Evolutionary conservation across 345 rosid genomes (phyloP).

Genomic region (Eucalyptus curtisii): DNA sequence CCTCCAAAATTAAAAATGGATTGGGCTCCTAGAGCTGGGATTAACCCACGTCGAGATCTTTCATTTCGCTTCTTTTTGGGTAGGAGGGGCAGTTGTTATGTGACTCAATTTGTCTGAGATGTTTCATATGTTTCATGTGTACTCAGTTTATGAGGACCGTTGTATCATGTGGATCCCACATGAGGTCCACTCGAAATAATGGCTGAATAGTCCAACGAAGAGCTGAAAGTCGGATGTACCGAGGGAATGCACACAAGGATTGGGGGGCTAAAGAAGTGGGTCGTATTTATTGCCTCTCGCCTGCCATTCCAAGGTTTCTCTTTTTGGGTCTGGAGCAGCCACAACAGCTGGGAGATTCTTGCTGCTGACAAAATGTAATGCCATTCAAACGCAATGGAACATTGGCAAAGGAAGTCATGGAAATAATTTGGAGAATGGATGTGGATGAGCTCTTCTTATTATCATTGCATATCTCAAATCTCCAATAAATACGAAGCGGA

Average conservation of each 20-base stretch:
- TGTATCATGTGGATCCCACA: rapidly evolving
- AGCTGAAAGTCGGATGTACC: background rate
- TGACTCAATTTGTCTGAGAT: rapidly evolving
- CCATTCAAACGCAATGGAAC: background rate
- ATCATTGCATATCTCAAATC: background rate
- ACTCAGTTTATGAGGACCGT: rapidly evolving
- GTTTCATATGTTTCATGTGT: too few relatives aligned
- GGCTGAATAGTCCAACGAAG: background rate
- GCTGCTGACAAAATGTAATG: background rate
- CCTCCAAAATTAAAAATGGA: background rate
- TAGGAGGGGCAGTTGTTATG: background rate
- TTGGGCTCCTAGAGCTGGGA: background rate
- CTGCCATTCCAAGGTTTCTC: background rate
- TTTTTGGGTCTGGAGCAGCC: background rate
- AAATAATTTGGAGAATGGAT: background rate
- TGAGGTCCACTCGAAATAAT: background rate
- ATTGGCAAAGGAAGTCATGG: background rate
- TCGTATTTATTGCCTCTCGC: background rate
- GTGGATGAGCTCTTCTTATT: background rate
- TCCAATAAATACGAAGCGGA: background rate
- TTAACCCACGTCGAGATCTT: background rate
- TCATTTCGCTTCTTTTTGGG: too few relatives aligned
- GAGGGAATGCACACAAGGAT: background rate
- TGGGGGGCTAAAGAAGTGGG: background rate
- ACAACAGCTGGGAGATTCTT: background rate